Base-by-base conservation (phyloP, 192 early-diverging fungal genomes). In the Podila epigama region DNA sequence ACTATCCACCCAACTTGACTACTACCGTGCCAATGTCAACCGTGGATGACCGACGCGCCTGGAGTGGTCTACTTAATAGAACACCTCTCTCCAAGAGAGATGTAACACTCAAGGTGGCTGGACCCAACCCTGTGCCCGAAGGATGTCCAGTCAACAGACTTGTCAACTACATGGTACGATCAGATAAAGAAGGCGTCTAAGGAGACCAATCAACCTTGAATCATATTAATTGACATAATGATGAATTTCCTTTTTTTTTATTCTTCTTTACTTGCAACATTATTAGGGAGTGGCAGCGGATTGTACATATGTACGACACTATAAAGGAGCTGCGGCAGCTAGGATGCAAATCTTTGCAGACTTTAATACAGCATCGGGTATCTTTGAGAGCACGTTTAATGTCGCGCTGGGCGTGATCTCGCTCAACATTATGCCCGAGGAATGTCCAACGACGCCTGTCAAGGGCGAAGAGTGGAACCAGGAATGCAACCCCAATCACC, bases 301-400 rank as follows among this genome's bases (percentile, higher is more conserved):
- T 65, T 93, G 91, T 68, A 83, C 89, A 12, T 93, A 90, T 65
- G 84, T 88, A 29, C 75, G 72, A 18, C 48, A 69, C 51, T 91
- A 91, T 58, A 66, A 83, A 73, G 86, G 84, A 20, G 72, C 71
- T 31, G 84, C 84, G 25, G 79, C 60, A 20, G 88, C 89, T 55
- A 81, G 88, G 37, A 83, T 69, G 51, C 90, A 92, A 70, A 94
- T 95, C 34, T 86, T 97, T 58, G 86, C 80, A 59, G 87, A 95
- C 79, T 95, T 91, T 87, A 94, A 93, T 79, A 85, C 84, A 39
- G 96, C 91, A 20, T 92, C 91, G 53, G 86, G 86, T 3, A 86
- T 93, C 36, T 98, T 95, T 68, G 94, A 96, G 79, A 78, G 85
- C 2, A 89, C 90, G 48, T 94, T 96, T 77, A 95, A 96, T 69